These are phyloP conservation scores for Alternaria sp. DNA, from an alignment of 2,329 filamentous ascomycete species.

Conservation along the genomic window DNA sequence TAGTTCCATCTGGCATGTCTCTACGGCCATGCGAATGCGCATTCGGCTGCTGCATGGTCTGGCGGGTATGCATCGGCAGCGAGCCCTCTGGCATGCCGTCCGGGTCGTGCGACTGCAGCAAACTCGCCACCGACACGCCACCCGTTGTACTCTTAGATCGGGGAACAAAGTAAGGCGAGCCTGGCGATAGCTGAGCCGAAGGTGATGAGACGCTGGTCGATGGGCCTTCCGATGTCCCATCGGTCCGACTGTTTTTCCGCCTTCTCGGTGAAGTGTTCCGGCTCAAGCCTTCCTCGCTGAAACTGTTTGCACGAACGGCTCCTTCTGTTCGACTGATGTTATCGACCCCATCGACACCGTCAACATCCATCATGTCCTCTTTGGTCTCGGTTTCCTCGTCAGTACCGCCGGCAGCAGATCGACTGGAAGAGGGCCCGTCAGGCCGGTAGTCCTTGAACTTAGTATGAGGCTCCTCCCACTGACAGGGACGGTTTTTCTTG, in stretches of 20 bases:
- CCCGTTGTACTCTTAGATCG: conserved; percentile 4
- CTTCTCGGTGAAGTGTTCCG: conserved; percentile 25
- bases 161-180: conserved; percentile 12
- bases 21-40: not conserved
- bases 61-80: not conserved
- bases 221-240: conserved; percentile 8
- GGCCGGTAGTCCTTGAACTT: conserved; percentile 38
- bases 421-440: conserved; percentile 21
- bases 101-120: conserved; percentile 12
- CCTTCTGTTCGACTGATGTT: not conserved
- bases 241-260: conserved; percentile 19
- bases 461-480: conserved; percentile 37
- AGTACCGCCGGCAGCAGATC: conserved; percentile 8
- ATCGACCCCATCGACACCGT: conserved; percentile 13
- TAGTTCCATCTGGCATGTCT: not conserved
- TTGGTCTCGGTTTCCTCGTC: conserved; percentile 16
- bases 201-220: conserved; percentile 20
- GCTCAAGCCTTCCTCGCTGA: conserved; percentile 16
- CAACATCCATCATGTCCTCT: conserved; percentile 20
- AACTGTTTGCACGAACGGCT: not conserved
- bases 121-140: conserved; percentile 17
- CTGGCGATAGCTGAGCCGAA: conserved; percentile 20
- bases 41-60: not conserved
- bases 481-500: conserved; percentile 40
- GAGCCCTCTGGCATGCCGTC: conserved; percentile 3